Percentiles rank a stretch among this genome's conserved stretches.
These are phyloP conservation scores for Candolleomyces aberdarensis DNA, from an alignment of 768 basidiomycete genomes.

Conservation along the genomic window DNA sequence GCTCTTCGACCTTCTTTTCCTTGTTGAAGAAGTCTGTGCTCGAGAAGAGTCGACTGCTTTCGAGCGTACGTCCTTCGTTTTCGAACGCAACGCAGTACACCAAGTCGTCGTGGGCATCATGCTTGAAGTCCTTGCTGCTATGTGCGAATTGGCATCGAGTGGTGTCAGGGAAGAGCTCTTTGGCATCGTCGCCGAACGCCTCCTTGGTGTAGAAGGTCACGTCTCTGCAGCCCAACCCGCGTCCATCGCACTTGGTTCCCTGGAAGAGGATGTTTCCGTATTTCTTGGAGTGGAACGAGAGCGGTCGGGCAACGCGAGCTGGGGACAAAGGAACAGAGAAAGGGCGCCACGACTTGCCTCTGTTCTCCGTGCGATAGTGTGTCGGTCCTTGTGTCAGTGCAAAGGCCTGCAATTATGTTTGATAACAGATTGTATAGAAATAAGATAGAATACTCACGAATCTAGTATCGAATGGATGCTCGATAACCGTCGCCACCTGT, in stretches of 20 bases:
- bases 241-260: constrained; percentile 58
- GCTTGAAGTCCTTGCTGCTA: constrained; percentile 78
- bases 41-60: constrained; percentile 73
- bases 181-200: constrained; percentile 62
- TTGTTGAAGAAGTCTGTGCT: constrained; percentile 80
- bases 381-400: constrained; percentile 68
- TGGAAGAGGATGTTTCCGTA: constrained; percentile 75
- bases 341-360: constrained; percentile 82
- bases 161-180: constrained; percentile 66
- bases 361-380: constrained; percentile 87
- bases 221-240: constrained; percentile 69
- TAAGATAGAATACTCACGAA: constrained; percentile 45
- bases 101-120: constrained; percentile 67
- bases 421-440: background rate
- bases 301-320: constrained; percentile 55
- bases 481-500: constrained; percentile 66
- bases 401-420: constrained; percentile 62
- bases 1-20: constrained; percentile 68
- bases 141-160: constrained; percentile 87
- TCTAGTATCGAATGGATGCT: constrained; percentile 82
- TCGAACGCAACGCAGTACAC: constrained; percentile 93
- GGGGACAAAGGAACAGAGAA: constrained; percentile 69
- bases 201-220: constrained; percentile 91
- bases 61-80: constrained; percentile 47
- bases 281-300: constrained; percentile 86